Conservation (phyloP, 345 rosid genomes). For the Anastatica hierochuntica region DNA sequence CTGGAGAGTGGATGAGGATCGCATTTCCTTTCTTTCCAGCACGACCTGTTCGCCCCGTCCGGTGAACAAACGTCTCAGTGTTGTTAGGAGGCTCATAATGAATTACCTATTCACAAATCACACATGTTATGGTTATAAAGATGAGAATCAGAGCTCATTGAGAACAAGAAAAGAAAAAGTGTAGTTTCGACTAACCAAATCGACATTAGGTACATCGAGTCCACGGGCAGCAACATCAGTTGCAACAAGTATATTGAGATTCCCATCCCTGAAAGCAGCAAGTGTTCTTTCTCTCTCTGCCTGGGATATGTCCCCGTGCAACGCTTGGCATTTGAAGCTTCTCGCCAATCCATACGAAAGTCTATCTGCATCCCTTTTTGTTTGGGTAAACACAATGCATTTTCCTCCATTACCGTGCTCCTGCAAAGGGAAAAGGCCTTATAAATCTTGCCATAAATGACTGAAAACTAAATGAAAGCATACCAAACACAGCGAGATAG, state of each 20-base stretch:
- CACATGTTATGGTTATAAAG: background rate
- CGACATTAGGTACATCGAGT: conserved; percentile 94
- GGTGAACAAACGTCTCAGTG: conserved; percentile 95
- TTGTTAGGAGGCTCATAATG: conserved; percentile 90
- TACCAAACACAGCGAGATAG: background rate
- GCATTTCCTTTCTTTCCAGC: conserved; percentile 98
- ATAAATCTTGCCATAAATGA: background rate
- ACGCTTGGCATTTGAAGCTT: conserved; percentile 68
- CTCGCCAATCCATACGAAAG: conserved; percentile 68
- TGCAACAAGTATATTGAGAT: conserved; percentile 76
- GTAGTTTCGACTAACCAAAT: conserved; percentile 55
- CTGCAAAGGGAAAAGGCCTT: conserved; percentile 7
- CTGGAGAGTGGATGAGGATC: conserved; percentile 59
- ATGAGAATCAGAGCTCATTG: background rate
- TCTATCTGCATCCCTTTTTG: conserved; percentile 90
- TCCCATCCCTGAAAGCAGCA: conserved; percentile 75
- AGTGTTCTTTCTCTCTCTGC: conserved; percentile 86
- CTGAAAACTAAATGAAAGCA: background rate
- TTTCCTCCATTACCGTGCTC: conserved; percentile 64
- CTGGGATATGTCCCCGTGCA: conserved; percentile 97
- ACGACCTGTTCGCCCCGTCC: conserved; percentile 99
- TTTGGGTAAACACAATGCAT: conserved; percentile 89
- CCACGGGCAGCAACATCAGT: conserved; percentile 99
- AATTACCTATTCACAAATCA: conserved; percentile 38
- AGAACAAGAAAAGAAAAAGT: background rate